phyloP scores from a whole-genome alignment of 192 early-diverging fungal species.

The Coemansia sp. region DNA sequence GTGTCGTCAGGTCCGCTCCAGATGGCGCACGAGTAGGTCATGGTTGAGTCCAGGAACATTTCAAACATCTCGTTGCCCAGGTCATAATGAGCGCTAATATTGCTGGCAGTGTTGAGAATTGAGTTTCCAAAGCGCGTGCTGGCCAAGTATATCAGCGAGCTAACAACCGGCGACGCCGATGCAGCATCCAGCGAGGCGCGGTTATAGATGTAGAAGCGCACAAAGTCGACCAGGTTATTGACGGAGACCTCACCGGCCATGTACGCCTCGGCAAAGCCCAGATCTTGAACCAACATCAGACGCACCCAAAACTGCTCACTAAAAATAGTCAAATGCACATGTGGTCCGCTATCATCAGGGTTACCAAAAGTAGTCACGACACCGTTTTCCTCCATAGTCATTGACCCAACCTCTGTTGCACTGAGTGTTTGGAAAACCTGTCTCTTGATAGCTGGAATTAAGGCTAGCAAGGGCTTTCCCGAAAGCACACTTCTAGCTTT shows the following conservation, averaged over 20 bases:
- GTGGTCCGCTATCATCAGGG: constrained; percentile 21
- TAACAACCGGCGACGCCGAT: constrained; percentile 54
- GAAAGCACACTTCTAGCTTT: constrained; percentile 11
- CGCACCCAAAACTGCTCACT: constrained; percentile 65
- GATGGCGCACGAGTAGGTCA: constrained; percentile 74
- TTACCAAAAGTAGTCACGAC: constrained; percentile 47
- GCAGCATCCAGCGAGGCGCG: constrained; percentile 47
- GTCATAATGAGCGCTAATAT: constrained; percentile 73
- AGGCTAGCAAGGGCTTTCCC: constrained; percentile 8
- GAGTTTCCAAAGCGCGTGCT: constrained; percentile 64
- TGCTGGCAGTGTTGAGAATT: constrained; percentile 57
- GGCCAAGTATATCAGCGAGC: constrained; percentile 54
- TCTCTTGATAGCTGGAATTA: constrained; percentile 25
- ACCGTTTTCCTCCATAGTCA: constrained; percentile 43
- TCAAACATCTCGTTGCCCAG: constrained; percentile 75
- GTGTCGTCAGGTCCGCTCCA: constrained; percentile 57
- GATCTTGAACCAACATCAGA: constrained; percentile 43
- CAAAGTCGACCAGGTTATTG: constrained; percentile 55
- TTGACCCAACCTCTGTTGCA: constrained; percentile 30
- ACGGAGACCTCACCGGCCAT: constrained; percentile 63
- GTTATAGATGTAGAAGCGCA: constrained; percentile 62
- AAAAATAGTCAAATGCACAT: constrained; percentile 52
- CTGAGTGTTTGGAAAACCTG: constrained; percentile 36
- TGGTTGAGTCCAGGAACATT: constrained; percentile 61
- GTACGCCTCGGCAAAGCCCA: constrained; percentile 72